Base-by-base conservation (phyloP, 2,329 filamentous ascomycete species). In the Fusarium sterilihyphosum region DNA sequence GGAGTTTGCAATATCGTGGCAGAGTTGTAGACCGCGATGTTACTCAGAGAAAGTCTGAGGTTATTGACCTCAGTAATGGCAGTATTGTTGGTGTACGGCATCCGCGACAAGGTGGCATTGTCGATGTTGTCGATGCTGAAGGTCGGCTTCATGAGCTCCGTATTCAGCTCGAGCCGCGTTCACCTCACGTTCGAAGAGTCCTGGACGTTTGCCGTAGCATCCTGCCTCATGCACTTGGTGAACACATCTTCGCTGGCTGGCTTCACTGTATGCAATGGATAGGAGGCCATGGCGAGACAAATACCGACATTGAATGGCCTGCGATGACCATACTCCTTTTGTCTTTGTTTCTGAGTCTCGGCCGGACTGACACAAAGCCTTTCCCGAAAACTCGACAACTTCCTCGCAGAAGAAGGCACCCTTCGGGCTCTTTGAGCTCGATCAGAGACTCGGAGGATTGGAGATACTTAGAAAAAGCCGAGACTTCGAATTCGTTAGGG, bases 241-340 rank as follows among this genome's bases (percentile, higher is more conserved):
- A 85, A 83, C 93, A 85, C 33, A 83, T 94, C 16, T 83, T 93
- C 65, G 87, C 91, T 16, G 90, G 88, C 5, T 95, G 93, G 92
- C 93, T 93, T 88, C 91, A 94, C 78, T 87, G 90, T 26, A 88
- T 93, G 82, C 89, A 90, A 70, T 96, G 93, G 93, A 84, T 94
- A 46, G 83, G 84, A 37, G 78, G 82, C 17, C 86, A 87, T 64
- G 84, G 86, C 8, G 82, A 86, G 8, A 79, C 84, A 13, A 80
- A 86, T 20, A 81, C 82, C 8, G 87, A 92, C 70, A 65, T 84
- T 4, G 93, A 95, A 80, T 95, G 93, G 93, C 92, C 92, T 8
- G 89, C 91, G 5, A 80, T 93, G 53, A 86, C 90, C 7, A 86
- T 93, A 16, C 85, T 92, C 16, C 81, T 95, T 7, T 87, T 94